A percentile compares a stretch with the other conserved stretches of the same genome.
These are phyloP conservation scores for Colletotrichum sp. DNA, from an alignment of 2,329 filamentous ascomycete species.

Conservation along the genomic window DNA sequence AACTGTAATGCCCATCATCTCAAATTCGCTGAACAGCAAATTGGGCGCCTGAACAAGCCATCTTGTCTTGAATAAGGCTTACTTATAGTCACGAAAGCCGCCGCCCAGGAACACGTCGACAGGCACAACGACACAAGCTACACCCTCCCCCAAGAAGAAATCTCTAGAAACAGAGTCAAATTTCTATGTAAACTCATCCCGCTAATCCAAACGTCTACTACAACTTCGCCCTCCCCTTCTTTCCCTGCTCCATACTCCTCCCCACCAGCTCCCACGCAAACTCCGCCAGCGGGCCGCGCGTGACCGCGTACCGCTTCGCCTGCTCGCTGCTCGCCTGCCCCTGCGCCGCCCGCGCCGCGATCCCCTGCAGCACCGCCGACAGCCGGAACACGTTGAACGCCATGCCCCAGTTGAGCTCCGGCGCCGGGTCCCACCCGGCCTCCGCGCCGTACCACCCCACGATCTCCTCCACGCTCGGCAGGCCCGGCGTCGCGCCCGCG, in stretches of 20 bases:
- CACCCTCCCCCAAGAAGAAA: no score
- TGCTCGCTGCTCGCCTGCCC: constrained; percentile 89
- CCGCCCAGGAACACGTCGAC: no score
- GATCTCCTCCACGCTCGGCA: constrained; percentile 51
- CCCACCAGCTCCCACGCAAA: constrained; percentile 77
- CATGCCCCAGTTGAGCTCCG: constrained; percentile 65
- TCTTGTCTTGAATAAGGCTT: no score
- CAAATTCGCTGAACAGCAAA: accelerated
- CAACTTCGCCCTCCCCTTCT: constrained; percentile 26
- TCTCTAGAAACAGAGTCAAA: not conserved
- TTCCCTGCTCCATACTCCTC: constrained; percentile 39
- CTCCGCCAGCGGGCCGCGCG: constrained; percentile 75
- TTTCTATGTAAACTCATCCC: not conserved
- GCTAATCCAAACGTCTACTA: not conserved
- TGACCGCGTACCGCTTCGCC: constrained; percentile 73
- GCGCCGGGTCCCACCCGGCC: constrained; percentile 73
- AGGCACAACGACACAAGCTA: no score
- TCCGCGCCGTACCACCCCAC: constrained; percentile 47
- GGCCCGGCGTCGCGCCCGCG: constrained; percentile 67
- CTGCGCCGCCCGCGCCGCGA: constrained; percentile 84
- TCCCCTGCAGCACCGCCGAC: constrained; percentile 79
- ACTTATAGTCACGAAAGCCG: no score
- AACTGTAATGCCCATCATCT: no score
- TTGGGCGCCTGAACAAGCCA: no score
- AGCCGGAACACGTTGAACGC: constrained; percentile 68